Evolutionary conservation across 1,284 basidiomycete species (phyloP).

Genomic region (Microbotryum intermedium): DNA sequence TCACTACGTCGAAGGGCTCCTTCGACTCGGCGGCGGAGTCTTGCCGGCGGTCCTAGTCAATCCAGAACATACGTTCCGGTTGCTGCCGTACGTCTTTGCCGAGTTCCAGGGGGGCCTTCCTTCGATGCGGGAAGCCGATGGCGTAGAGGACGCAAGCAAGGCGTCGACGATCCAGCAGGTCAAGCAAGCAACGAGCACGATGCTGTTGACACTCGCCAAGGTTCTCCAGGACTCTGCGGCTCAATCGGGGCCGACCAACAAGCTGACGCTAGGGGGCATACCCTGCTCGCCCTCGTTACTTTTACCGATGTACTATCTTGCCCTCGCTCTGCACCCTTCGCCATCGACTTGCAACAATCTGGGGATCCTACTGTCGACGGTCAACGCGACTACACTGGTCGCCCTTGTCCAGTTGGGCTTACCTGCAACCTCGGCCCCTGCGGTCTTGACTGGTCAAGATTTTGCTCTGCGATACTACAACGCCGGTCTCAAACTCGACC

Average conservation of each 20-base stretch:
- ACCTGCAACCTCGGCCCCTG: background rate
- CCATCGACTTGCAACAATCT: constrained; percentile 55
- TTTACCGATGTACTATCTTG: constrained; percentile 53
- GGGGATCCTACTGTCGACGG: constrained; percentile 51
- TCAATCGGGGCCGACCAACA: constrained; percentile 30
- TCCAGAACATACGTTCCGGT: constrained; percentile 38
- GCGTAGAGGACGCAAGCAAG: constrained; percentile 31
- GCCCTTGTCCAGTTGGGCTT: constrained; percentile 29
- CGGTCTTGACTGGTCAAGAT: constrained; percentile 32
- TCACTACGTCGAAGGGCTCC: constrained; percentile 37
- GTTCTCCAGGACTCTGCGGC: constrained; percentile 46
- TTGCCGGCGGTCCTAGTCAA: constrained; percentile 46
- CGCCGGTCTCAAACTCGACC: constrained; percentile 50
- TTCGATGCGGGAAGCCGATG: constrained; percentile 37
- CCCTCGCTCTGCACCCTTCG: constrained; percentile 49
- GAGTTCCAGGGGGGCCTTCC: constrained; percentile 39
- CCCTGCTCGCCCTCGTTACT: constrained; percentile 47
- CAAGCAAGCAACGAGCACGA: constrained; percentile 47
- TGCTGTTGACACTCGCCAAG: constrained; percentile 52
- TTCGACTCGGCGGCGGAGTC: constrained; percentile 40
- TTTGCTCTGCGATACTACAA: constrained; percentile 53
- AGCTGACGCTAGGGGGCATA: constrained; percentile 38
- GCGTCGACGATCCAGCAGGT: constrained; percentile 35
- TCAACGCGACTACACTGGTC: constrained; percentile 37
- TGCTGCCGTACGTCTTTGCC: constrained; percentile 19